Evolutionary conservation across 768 basidiomycete species (phyloP).

Genomic region (Serendipita sp.): DNA sequence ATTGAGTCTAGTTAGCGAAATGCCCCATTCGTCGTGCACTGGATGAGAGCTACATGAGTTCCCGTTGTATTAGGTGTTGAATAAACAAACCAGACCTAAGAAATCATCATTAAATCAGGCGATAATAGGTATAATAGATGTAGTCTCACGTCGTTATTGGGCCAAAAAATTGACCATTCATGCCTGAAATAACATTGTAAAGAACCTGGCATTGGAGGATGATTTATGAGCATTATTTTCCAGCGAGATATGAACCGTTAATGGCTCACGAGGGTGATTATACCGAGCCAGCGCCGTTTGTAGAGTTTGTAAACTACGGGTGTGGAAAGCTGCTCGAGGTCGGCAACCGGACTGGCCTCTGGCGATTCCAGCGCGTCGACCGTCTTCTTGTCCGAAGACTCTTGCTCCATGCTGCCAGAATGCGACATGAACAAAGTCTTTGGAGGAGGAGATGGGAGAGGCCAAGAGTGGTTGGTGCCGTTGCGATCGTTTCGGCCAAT

Average conservation of each 20-base stretch:
- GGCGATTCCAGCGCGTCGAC: background rate
- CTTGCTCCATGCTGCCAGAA: background rate
- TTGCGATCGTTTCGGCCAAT: background rate
- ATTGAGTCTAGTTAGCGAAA: conserved; percentile 2
- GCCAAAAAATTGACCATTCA: conserved; percentile 5
- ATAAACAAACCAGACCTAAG: background rate
- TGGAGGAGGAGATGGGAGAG: background rate
- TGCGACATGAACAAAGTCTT: background rate
- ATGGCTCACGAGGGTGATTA: background rate
- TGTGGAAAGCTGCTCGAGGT: background rate
- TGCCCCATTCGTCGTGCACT: conserved; percentile 3
- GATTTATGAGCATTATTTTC: background rate
- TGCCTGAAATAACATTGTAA: conserved; percentile 1
- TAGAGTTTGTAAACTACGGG: conserved; percentile 2
- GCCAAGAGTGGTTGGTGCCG: background rate
- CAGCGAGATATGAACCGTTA: background rate
- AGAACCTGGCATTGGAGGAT: background rate
- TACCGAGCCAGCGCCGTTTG: conserved; percentile 2
- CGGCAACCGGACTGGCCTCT: background rate
- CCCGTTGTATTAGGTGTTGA: background rate
- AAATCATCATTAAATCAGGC: background rate
- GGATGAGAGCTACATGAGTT: background rate
- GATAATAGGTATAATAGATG: background rate
- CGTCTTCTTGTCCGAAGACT: background rate
- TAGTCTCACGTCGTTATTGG: background rate